A percentile compares a stretch with the other conserved stretches of the same genome.
Conservation (phyloP, 2,329 filamentous ascomycete species). For the Beauveria sp. region DNA sequence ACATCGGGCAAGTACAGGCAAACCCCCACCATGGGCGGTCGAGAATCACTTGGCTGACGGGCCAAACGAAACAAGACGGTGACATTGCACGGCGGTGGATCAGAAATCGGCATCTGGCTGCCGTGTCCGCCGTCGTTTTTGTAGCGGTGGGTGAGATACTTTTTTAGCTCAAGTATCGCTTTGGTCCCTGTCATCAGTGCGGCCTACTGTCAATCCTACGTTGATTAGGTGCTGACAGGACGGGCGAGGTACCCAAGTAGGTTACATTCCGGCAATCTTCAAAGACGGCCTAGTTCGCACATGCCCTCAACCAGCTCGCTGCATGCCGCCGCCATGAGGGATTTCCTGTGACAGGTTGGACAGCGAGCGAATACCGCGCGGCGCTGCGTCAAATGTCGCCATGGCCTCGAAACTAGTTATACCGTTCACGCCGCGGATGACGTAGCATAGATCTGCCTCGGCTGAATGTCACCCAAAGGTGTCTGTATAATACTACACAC, state of each 20-base stretch:
- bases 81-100: background rate
- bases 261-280: background rate
- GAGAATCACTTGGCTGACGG: background rate
- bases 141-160: background rate
- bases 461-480: background rate
- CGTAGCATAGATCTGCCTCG: background rate
- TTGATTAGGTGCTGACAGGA: too few species aligned
- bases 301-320: background rate
- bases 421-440: background rate
- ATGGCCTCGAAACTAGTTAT: background rate
- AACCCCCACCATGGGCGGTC: slow-evolving; percentile 4
- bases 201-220: background rate
- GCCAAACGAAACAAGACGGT: background rate
- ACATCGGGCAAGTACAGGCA: background rate
- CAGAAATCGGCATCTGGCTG: slow-evolving; percentile 1
- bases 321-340: background rate
- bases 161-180: background rate
- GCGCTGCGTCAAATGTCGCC: background rate
- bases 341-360: background rate
- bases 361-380: background rate
- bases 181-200: background rate
- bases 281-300: background rate
- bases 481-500: background rate
- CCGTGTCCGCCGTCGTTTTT: background rate
- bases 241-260: too few species aligned